These are phyloP conservation scores for Auricularia sp. DNA, from an alignment of 768 basidiomycete species.

Conservation along the genomic window DNA sequence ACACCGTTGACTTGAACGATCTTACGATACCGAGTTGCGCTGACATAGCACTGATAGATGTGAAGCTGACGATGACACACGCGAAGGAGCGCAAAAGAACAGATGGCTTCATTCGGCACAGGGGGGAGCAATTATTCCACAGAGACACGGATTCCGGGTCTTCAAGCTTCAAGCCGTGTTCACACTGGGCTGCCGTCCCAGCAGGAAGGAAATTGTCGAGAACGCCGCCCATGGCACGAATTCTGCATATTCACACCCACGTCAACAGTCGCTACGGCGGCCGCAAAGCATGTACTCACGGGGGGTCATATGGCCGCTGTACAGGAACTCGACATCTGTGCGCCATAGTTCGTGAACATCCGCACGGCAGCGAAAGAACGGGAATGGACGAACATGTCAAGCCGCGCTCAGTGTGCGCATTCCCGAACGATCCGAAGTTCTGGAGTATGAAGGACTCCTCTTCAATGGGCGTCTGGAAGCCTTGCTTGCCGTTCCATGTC, in stretches of 20 bases:
- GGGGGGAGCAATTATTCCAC: too few species aligned
- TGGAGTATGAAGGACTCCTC: conserved; percentile 22
- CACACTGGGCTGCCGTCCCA: conserved; percentile 33
- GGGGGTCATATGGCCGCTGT: conserved; percentile 52
- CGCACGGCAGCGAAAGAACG: not conserved
- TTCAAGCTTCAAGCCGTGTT: conserved; percentile 1
- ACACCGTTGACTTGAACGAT: too few species aligned
- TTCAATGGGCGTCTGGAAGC: conserved; percentile 27
- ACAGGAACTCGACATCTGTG: conserved; percentile 47
- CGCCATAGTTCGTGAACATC: not conserved
- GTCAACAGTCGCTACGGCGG: not conserved
- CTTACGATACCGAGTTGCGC: too few species aligned
- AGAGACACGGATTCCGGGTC: too few species aligned
- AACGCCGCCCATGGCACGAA: conserved; percentile 43
- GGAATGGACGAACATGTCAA: conserved; percentile 21
- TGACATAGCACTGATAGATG: too few species aligned
- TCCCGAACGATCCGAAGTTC: conserved; percentile 24
- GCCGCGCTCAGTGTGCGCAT: conserved; percentile 24
- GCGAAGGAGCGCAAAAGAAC: too few species aligned
- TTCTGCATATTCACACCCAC: conserved; percentile 19
- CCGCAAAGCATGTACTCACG: conserved; percentile 24
- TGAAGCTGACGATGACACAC: too few species aligned
- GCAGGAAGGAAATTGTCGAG: conserved; percentile 29
- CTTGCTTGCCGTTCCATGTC: conserved; percentile 27
- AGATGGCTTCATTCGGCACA: too few species aligned